phyloP scores from a whole-genome alignment of 768 basidiomycete species.

The Boletus subcaerulescens region DNA sequence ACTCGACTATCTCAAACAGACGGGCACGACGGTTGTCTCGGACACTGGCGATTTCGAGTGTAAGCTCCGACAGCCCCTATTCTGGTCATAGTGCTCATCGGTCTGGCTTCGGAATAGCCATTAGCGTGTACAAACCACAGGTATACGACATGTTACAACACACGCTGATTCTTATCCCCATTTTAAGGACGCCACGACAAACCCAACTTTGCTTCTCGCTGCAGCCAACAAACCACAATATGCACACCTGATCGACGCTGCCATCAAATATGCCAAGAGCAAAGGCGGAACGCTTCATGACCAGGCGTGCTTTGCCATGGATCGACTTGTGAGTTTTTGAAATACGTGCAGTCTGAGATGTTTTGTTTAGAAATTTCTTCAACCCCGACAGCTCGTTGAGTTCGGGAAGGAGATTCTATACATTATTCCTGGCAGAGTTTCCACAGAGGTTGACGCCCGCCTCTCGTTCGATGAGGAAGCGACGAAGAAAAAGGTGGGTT shows the following conservation, averaged over 20 bases:
- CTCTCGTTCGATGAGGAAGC: slow-evolving; percentile 90
- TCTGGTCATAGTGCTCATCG: slow-evolving; percentile 12
- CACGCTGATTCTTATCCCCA: not conserved
- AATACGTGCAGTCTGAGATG: not conserved
- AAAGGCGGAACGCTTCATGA: slow-evolving; percentile 74
- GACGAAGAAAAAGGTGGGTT: slow-evolving; percentile 73
- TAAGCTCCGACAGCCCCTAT: slow-evolving; percentile 25
- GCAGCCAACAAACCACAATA: slow-evolving; percentile 89
- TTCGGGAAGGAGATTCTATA: slow-evolving; percentile 91
- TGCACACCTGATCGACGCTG: slow-evolving; percentile 67
- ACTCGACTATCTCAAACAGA: slow-evolving; percentile 77
- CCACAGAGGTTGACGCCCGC: slow-evolving; percentile 95
- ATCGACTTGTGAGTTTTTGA: slow-evolving; percentile 66
- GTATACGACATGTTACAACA: slow-evolving; percentile 28
- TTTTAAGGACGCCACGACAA: slow-evolving; percentile 88
- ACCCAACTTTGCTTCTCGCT: slow-evolving; percentile 89
- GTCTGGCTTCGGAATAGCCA: slow-evolving; percentile 46
- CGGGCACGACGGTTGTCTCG: slow-evolving; percentile 90
- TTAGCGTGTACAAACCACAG: slow-evolving; percentile 93
- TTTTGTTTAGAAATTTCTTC: not conserved
- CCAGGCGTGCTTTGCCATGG: slow-evolving; percentile 75
- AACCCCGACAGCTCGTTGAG: slow-evolving; percentile 70
- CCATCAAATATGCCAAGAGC: slow-evolving; percentile 66
- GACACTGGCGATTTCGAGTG: slow-evolving; percentile 95
- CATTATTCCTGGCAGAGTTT: slow-evolving; percentile 95